A percentile compares a stretch with the other conserved stretches of the same genome.
These are phyloP conservation scores for Irpex rosettiformis DNA, from an alignment of 1,284 basidiomycete genomes.

Conservation along the genomic window DNA sequence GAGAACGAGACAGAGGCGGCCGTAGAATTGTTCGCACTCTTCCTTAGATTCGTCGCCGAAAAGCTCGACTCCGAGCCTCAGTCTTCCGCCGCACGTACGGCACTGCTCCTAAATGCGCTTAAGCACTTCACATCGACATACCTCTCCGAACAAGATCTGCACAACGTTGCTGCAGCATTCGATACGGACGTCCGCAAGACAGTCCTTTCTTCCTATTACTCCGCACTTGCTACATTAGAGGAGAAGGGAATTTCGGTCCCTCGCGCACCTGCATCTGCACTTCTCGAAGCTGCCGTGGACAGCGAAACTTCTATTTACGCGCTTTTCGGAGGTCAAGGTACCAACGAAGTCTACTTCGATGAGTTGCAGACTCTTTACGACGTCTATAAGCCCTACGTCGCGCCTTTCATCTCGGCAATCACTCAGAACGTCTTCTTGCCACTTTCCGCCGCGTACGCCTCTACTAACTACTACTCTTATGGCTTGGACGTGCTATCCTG, in stretches of 20 bases:
- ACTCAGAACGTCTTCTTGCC: conserved; percentile 70
- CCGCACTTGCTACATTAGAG: conserved; percentile 74
- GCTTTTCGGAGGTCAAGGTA: conserved; percentile 97
- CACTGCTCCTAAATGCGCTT: conserved; percentile 72
- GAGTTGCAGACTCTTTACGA: conserved; percentile 92
- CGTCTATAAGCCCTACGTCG: conserved; percentile 85
- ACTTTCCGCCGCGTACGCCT: conserved; percentile 62
- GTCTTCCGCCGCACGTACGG: conserved; percentile 53
- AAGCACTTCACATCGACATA: conserved; percentile 78
- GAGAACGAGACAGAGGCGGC: conserved; percentile 60
- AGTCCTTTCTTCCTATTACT: conserved; percentile 81
- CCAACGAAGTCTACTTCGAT: conserved; percentile 97
- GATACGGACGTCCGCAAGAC: conserved; percentile 74
- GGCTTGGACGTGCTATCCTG: conserved; percentile 85
- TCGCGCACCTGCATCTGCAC: conserved; percentile 64
- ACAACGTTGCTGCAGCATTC: conserved; percentile 75
- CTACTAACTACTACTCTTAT: conserved; percentile 71
- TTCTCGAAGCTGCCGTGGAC: conserved; percentile 68
- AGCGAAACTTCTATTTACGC: conserved; percentile 85
- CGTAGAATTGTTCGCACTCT: conserved; percentile 76
- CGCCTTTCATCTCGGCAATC: conserved; percentile 63
- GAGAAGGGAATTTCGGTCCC: conserved; percentile 58
- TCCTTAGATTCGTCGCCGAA: conserved; percentile 71
- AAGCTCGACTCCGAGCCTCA: conserved; percentile 54
- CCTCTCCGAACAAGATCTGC: conserved; percentile 74